A percentile compares a stretch with the other conserved stretches of the same genome.
phyloP scores from a whole-genome alignment of 331 rosid species.

The Telfairia occidentalis region DNA sequence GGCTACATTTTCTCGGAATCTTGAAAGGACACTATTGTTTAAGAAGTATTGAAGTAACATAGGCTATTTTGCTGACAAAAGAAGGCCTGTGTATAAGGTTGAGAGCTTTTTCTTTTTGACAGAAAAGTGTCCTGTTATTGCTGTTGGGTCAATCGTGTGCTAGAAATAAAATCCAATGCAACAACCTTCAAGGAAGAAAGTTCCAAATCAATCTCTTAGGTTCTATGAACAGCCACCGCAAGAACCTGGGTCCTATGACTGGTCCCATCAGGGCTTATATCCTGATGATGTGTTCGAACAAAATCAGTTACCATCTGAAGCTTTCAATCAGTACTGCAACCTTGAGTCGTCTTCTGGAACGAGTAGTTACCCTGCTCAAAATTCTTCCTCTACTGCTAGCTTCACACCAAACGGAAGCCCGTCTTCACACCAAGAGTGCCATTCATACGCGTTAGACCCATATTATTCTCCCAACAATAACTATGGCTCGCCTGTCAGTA shows the following conservation, averaged over 20 bases:
- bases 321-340: conserved; percentile 32
- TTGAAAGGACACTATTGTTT: neutral
- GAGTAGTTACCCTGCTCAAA: conserved; percentile 41
- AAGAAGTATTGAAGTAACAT: neutral
- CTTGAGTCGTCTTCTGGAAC: conserved; percentile 51
- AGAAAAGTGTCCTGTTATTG: neutral
- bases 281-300: conserved; percentile 40
- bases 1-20: neutral
- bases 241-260: conserved; percentile 30
- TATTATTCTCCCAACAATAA: conserved; percentile 34
- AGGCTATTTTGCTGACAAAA: neutral
- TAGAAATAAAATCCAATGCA: conserved; percentile 25
- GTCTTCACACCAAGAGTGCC: conserved; percentile 39
- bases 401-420: conserved; percentile 51
- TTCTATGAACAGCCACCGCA: conserved; percentile 29
- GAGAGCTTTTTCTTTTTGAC: neutral
- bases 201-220: conserved; percentile 27
- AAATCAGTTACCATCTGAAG: conserved; percentile 29
- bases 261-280: conserved; percentile 29
- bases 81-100: neutral
- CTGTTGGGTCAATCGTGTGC: neutral
- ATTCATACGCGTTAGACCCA: conserved; percentile 22
- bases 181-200: conserved; percentile 31
- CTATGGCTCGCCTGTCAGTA: conserved; percentile 38
- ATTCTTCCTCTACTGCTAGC: conserved; percentile 46